Evolutionary conservation across 176 grass and related monocot genomes (phyloP), one percentile per base, ranked within the genome.

Genomic region (Bonia amplexicaulis): DNA sequence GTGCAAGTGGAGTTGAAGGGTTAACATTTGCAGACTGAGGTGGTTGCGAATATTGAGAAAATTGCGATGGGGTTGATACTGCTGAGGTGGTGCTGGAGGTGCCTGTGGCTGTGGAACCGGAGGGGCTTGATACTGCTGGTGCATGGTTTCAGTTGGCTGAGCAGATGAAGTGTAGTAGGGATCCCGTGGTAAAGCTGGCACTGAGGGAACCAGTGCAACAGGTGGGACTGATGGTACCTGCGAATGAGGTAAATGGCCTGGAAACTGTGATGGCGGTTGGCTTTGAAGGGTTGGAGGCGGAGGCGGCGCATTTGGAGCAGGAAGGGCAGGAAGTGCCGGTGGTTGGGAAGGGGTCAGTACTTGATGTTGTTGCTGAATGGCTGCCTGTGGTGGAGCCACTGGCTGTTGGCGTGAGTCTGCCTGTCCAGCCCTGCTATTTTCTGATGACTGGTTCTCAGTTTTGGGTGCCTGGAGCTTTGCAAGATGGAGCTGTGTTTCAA

Each of bases 401-500:
- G 65, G 63, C 45, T 63, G 74, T 54, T 90, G 88, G 37, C 66
- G 89, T 15, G 61, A 70, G 51, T 66, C 29, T 31, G 68, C 29
- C 5, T 90, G 89, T 22, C 80, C 69, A 90, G 42, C 62, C 1
- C 84, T 60, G 20, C 31, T 82, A 44, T 53, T 93, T 69, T 87
- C 73, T 35, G 49, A 81, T 37, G 69, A 71, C 31, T 66, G 79
- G 51, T 29, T 63, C 26, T 67, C 79, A 57, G 70, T 76, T 77
- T 89, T 88, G 6, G 85, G 48, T 73, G 39, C 66, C 59, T 94
- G 91, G 31, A 99, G 59, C 71, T 94, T 95, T 29, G 91, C 82
- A 78, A 94, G 96, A 11, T 94, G 96, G 35, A 96, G 69, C 60
- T 96, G 96, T 33, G 88, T 87, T 82, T 99, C 93, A 42, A 92